Base-by-base conservation (phyloP, 139 green algal genomes). In the Ulvella scutata region DNA sequence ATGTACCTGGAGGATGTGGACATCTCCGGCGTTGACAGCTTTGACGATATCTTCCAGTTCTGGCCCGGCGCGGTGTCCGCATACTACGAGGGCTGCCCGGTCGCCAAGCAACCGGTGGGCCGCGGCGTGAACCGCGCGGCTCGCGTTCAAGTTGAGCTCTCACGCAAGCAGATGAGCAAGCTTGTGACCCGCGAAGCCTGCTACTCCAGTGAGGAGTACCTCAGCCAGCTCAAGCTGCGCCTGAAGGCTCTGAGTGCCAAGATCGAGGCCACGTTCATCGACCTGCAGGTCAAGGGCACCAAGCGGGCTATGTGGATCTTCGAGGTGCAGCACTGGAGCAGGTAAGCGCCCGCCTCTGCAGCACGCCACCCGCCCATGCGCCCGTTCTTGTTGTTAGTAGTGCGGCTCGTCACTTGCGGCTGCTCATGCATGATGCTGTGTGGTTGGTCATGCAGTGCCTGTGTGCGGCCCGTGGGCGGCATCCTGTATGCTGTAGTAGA, bases 1-100 rank as follows among this genome's bases (percentile, higher is more conserved):
- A 67, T 67, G 51, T 67, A 36, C 51, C 51, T 67, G 51, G 51
- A 67, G 20, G 51, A 67, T 26, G 51, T 67, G 31, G 51, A 67
- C 17, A n/a, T 67, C n/a, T 67, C 51, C 13, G 51, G 20, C 10
- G 51, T 67, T n/a, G 33, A 67, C n/a, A 67, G 33, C 51, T 26
- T 67, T 67, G 51, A 26, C 20, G 51, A 67, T 23, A 26, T 67
- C n/a, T 67, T 67, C 51, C 31, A 26, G n/a, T 36, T 67, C 1
- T 6, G 33, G 33, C 9, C 9, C 33, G 51, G 51, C 51, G n/a
- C 31, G 31, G 51, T 67, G 51, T n/a, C 51, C 33, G 51, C 51
- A 23, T 67, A 67, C 51, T 10, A 36, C n/a, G 17, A 67, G 17
- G 51, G 40, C 17, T n/a, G n/a, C n/a, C 13, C n/a, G n/a, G 33